Evolutionary conservation across 1,284 basidiomycete species (phyloP).

Genomic region (Stygiomarasmius scandens): DNA sequence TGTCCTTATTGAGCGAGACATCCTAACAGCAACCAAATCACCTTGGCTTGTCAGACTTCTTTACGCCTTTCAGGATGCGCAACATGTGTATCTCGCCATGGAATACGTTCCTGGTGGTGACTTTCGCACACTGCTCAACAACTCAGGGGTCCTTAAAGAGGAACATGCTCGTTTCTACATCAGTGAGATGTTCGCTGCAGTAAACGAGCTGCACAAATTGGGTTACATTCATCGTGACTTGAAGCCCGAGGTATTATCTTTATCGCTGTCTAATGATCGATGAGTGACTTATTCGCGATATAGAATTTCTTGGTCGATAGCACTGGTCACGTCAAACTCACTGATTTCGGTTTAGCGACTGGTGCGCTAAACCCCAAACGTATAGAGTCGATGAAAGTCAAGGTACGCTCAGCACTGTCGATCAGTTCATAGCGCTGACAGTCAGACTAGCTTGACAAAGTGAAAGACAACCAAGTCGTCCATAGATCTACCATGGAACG

Average conservation of each 20-base stretch:
- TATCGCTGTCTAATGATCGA: slow-evolving; percentile 1
- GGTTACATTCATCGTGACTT: slow-evolving; percentile 98
- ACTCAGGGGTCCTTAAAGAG: slow-evolving; percentile 94
- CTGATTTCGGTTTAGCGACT: slow-evolving; percentile 97
- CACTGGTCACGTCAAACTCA: slow-evolving; percentile 96
- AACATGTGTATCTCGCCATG: slow-evolving; percentile 94
- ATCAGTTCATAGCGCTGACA: slow-evolving; percentile 3
- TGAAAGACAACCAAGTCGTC: slow-evolving; percentile 91
- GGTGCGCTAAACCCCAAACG: slow-evolving; percentile 94
- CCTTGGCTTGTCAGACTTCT: slow-evolving; percentile 92
- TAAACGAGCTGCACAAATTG: slow-evolving; percentile 90
- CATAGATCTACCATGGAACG: slow-evolving; percentile 94
- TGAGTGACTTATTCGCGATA: background rate
- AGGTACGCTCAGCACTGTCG: slow-evolving; percentile 52
- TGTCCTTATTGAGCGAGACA: slow-evolving; percentile 95
- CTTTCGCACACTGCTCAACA: slow-evolving; percentile 93
- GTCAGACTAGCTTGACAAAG: slow-evolving; percentile 81
- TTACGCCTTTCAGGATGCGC: slow-evolving; percentile 92
- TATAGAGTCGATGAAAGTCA: slow-evolving; percentile 93
- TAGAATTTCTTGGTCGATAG: slow-evolving; percentile 98
- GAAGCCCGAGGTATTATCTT: slow-evolving; percentile 84
- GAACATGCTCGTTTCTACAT: slow-evolving; percentile 96
- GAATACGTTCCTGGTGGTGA: slow-evolving; percentile 98
- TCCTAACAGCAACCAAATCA: slow-evolving; percentile 92
- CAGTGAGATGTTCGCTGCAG: slow-evolving; percentile 92